These are phyloP conservation scores for Colletotrichum sansevieriae DNA, from an alignment of 2,329 filamentous ascomycete species.

Conservation along the genomic window DNA sequence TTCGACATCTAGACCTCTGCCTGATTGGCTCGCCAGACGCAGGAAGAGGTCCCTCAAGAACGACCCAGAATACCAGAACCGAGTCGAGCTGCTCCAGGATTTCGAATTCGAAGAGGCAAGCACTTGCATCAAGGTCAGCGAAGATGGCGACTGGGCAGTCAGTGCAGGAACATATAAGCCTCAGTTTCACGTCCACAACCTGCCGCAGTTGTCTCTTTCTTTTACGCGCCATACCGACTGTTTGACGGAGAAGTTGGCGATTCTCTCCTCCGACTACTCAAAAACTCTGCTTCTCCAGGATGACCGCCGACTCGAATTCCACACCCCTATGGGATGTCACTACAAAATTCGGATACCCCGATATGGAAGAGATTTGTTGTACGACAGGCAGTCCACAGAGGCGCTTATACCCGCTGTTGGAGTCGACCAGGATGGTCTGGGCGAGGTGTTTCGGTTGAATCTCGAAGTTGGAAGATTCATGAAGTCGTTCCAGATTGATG, in stretches of 20 bases:
- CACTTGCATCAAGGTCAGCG: constrained; percentile 87
- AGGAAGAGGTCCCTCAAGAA: constrained; percentile 93
- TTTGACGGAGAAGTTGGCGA: constrained; percentile 89
- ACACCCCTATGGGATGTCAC: constrained; percentile 89
- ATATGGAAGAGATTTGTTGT: constrained; percentile 91
- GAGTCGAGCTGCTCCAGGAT: constrained; percentile 94
- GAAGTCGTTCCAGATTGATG: constrained; percentile 91
- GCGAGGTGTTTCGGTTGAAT: constrained; percentile 94
- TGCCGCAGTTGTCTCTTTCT: constrained; percentile 93
- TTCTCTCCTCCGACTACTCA: constrained; percentile 91
- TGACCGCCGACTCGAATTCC: constrained; percentile 92
- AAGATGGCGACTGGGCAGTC: constrained; percentile 87
- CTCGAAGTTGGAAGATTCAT: constrained; percentile 93
- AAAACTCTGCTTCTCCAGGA: constrained; percentile 95
- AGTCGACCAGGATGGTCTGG: constrained; percentile 85
- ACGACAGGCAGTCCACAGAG: constrained; percentile 85
- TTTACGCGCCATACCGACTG: constrained; percentile 92
- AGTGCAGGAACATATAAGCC: constrained; percentile 83
- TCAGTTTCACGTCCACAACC: constrained; percentile 95
- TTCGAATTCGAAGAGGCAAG: constrained; percentile 98
- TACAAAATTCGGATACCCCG: constrained; percentile 90
- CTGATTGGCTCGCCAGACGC: constrained; percentile 93
- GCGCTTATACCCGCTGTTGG: constrained; percentile 90
- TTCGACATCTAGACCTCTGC: constrained; percentile 86
- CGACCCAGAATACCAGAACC: constrained; percentile 91